These are phyloP conservation scores for Fagopyrum esculentum DNA, from an alignment of 148 eudicot species.

Conservation along the genomic window DNA sequence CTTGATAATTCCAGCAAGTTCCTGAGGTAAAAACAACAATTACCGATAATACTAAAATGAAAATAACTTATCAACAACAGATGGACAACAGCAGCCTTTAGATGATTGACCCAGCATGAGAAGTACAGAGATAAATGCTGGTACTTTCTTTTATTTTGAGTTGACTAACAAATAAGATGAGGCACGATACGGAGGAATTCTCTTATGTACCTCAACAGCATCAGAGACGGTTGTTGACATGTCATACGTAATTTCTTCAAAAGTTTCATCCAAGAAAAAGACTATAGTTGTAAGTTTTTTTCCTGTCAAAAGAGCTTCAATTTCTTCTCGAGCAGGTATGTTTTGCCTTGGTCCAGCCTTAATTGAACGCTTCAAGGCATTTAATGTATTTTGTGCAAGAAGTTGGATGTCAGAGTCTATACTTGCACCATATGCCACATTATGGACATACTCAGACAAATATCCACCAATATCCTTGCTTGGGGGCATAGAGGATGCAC, in stretches of 20 bases:
- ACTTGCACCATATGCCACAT: slow-evolving; percentile 60
- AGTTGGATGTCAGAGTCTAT: slow-evolving; percentile 67
- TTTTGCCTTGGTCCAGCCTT: slow-evolving; percentile 94
- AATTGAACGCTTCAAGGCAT: slow-evolving; percentile 78
- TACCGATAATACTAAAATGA: slow-evolving; percentile 10
- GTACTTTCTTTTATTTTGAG: not conserved
- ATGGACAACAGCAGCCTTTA: not conserved
- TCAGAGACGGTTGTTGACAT: slow-evolving; percentile 96
- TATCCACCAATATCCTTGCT: slow-evolving; percentile 95
- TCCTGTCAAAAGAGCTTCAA: slow-evolving; percentile 81
- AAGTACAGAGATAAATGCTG: not conserved
- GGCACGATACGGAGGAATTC: not conserved
- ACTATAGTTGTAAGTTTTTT: slow-evolving; percentile 92
- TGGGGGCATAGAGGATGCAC: slow-evolving; percentile 99
- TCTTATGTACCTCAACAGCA: slow-evolving; percentile 78
- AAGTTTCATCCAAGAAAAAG: slow-evolving; percentile 96
- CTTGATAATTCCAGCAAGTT: slow-evolving; percentile 88
- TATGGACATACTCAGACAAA: slow-evolving; percentile 84
- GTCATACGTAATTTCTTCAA: slow-evolving; percentile 93
- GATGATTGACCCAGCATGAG: not conserved
- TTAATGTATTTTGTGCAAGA: slow-evolving; percentile 77
- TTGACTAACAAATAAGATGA: not conserved
- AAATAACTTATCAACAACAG: not conserved
- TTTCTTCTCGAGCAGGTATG: slow-evolving; percentile 90
- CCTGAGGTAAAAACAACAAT: slow-evolving; percentile 41